These are phyloP conservation scores for Trichopus zeylanicus DNA, from an alignment of 116 monocot genomes.

Conservation along the genomic window DNA sequence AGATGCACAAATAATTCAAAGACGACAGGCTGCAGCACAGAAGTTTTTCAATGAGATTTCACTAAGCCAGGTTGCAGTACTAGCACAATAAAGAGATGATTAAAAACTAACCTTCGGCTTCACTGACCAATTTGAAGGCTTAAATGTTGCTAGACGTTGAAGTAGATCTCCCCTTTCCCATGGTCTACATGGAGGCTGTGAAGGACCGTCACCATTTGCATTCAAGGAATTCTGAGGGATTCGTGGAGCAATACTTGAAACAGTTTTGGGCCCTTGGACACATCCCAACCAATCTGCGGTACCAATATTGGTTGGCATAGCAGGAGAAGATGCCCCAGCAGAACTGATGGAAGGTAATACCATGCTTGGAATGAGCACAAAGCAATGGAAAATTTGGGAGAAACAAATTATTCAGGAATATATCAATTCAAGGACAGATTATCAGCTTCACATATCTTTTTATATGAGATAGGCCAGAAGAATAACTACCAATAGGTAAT, in stretches of 20 bases:
- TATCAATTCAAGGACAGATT: neutral
- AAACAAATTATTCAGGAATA: neutral
- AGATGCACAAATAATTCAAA: no score
- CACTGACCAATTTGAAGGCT: slow-evolving; percentile 69
- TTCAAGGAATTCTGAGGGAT: slow-evolving; percentile 48
- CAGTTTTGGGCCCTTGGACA: slow-evolving; percentile 65
- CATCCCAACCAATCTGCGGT: slow-evolving; percentile 74
- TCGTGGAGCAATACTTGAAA: slow-evolving; percentile 44
- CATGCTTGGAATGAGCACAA: neutral
- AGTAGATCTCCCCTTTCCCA: slow-evolving; percentile 97
- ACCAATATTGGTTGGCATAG: slow-evolving; percentile 47
- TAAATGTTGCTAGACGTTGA: slow-evolving; percentile 82
- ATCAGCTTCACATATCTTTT: neutral
- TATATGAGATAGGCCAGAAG: neutral
- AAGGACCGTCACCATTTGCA: slow-evolving; percentile 61
- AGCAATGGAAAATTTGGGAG: neutral
- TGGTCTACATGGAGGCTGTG: slow-evolving; percentile 68
- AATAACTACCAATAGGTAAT: no score
- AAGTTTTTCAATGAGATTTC: no score
- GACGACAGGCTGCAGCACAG: no score
- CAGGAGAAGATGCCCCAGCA: slow-evolving; percentile 87
- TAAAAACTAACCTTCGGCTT: slow-evolving; percentile 56
- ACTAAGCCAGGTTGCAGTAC: neutral
- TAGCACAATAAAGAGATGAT: neutral
- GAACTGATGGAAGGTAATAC: slow-evolving; percentile 46